A percentile compares a stretch with the other conserved stretches of the same genome.
Evolutionary conservation across 768 basidiomycete species (phyloP).

Genomic region (Suillus paluster): DNA sequence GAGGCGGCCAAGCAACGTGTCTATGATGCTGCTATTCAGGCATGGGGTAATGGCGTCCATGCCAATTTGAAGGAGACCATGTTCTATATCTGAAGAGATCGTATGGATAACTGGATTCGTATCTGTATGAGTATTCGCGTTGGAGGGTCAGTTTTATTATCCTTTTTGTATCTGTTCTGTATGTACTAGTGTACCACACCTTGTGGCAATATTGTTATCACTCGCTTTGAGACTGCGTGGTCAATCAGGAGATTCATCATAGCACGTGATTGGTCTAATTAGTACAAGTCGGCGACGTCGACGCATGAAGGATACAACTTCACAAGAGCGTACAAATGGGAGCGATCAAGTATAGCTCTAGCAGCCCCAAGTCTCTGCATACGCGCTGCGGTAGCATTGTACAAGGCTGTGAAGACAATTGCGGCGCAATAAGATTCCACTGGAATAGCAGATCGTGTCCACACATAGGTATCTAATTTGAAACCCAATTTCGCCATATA

Average conservation of each 20-base stretch:
- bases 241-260: background rate
- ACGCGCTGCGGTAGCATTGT: too few species aligned
- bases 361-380: constrained; percentile 38
- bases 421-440: too few species aligned
- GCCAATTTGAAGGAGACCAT: constrained; percentile 61
- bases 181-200: too few species aligned
- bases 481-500: too few species aligned
- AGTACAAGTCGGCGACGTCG: background rate
- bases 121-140: background rate
- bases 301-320: background rate
- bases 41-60: constrained; percentile 65
- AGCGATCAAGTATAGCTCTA: constrained; percentile 13
- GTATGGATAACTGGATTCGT: background rate
- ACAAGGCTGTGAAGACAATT: too few species aligned
- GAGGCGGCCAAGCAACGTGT: constrained; percentile 21
- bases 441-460: too few species aligned
- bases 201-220: too few species aligned
- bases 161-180: too few species aligned
- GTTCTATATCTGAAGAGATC: constrained; percentile 66
- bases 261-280: constrained; percentile 3
- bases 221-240: too few species aligned
- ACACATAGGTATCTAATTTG: too few species aligned
- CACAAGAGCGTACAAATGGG: too few species aligned
- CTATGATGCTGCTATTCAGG: constrained; percentile 22
- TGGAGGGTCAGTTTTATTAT: too few species aligned